Evolutionary conservation across 2,329 filamentous ascomycete species (phyloP).

Genomic region (Neopestalotiopsis sp.): DNA sequence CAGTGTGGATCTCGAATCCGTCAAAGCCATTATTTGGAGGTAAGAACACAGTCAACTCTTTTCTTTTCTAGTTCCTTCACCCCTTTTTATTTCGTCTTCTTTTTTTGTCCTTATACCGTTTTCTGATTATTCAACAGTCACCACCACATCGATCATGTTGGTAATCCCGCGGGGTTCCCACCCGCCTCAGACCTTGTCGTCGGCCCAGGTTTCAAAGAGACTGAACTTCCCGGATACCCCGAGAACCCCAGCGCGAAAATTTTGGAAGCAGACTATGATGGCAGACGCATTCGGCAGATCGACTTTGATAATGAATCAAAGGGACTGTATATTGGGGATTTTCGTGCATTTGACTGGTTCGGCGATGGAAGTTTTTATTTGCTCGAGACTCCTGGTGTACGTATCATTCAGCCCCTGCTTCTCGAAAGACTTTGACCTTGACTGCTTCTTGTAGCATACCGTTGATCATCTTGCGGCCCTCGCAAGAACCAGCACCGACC

Average conservation of each 20-base stretch:
- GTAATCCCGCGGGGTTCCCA: constrained; percentile 49
- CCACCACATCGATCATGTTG: constrained; percentile 53
- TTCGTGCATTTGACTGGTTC: constrained; percentile 39
- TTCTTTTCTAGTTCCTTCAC: no score
- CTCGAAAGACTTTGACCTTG: constrained; percentile 36
- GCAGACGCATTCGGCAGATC: constrained; percentile 31
- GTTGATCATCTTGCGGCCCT: background rate
- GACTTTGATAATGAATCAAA: constrained; percentile 23
- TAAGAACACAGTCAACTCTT: no score
- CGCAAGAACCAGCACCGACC: constrained; percentile 36
- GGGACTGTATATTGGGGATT: constrained; percentile 24
- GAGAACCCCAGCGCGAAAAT: constrained; percentile 21
- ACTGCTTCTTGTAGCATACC: background rate
- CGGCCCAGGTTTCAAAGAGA: constrained; percentile 32
- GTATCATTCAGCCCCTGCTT: constrained; percentile 38
- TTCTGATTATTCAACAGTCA: background rate
- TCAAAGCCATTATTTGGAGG: background rate
- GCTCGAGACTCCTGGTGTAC: constrained; percentile 39
- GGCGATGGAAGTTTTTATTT: constrained; percentile 40
- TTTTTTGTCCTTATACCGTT: no score
- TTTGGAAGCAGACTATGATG: constrained; percentile 28
- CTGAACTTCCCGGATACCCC: constrained; percentile 26
- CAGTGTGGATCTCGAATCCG: background rate
- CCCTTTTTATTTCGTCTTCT: no score
- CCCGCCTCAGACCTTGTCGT: constrained; percentile 48